Evolutionary conservation across 257 asterid genomes (phyloP).

Genomic region (Sherardia arvensis): DNA sequence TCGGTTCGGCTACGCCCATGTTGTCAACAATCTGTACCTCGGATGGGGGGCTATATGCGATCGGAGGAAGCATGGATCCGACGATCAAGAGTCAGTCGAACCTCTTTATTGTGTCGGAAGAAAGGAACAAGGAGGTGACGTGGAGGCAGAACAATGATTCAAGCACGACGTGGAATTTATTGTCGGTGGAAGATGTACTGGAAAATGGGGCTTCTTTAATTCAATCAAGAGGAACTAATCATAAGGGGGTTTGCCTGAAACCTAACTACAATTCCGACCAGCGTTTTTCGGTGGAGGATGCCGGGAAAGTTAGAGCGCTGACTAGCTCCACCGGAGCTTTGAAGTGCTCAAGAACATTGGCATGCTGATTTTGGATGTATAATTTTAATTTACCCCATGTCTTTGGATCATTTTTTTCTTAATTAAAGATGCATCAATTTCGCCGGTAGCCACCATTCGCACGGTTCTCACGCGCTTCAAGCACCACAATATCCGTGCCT

Average conservation of each 20-base stretch:
- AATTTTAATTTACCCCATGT: too few species aligned
- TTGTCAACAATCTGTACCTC: conserved; percentile 70
- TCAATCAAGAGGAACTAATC: conserved; percentile 16
- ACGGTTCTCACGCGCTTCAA: too few species aligned
- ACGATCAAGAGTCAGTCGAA: conserved; percentile 77
- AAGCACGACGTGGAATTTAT: conserved; percentile 26
- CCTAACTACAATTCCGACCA: conserved; percentile 62
- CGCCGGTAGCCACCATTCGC: too few species aligned
- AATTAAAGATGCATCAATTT: too few species aligned
- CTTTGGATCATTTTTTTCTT: neutral
- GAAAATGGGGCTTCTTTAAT: conserved; percentile 70
- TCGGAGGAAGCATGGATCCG: conserved; percentile 89
- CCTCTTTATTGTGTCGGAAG: conserved; percentile 60
- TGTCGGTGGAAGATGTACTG: conserved; percentile 52
- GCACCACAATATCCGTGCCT: too few species aligned
- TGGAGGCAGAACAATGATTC: conserved; percentile 35
- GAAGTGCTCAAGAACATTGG: conserved; percentile 35
- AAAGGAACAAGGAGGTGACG: conserved; percentile 60
- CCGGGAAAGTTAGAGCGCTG: conserved; percentile 33
- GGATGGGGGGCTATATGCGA: conserved; percentile 90
- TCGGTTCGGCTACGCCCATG: conserved; percentile 79
- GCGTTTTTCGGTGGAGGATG: conserved; percentile 45
- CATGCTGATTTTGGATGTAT: conserved; percentile 27
- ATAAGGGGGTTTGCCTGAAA: conserved; percentile 21
- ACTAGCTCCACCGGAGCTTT: conserved; percentile 63